Evolutionary conservation across 1,139 yeast species (phyloP).

Genomic region (Hyphopichia pseudoburtonii): DNA sequence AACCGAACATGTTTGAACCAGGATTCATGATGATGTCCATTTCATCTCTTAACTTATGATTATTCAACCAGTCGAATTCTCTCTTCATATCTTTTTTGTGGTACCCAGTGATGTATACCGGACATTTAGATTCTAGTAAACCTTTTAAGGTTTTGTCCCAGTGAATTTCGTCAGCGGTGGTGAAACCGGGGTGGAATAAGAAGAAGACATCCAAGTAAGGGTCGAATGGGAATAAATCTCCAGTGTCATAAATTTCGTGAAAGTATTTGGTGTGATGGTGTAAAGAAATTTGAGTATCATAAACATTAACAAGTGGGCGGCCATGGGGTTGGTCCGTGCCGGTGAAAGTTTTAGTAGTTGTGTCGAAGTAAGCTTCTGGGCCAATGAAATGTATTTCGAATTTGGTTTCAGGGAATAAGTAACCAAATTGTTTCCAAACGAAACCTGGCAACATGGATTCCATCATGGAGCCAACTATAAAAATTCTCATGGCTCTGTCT

Average conservation of each 20-base stretch:
- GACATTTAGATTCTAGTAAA: constrained; percentile 87
- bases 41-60: constrained; percentile 61
- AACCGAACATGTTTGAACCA: constrained; percentile 69
- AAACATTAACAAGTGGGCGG: constrained; percentile 67
- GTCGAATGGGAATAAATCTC: constrained; percentile 96
- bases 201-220: constrained; percentile 92
- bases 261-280: constrained; percentile 88
- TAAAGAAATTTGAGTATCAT: constrained; percentile 73
- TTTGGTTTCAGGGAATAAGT: constrained; percentile 75
- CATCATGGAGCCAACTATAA: constrained; percentile 87
- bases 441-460: constrained; percentile 93
- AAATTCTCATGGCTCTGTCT: constrained; percentile 87
- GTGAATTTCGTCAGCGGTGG: constrained; percentile 76
- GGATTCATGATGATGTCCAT: constrained; percentile 80
- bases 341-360: constrained; percentile 38
- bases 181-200: constrained; percentile 93
- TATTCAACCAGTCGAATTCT: constrained; percentile 73
- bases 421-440: constrained; percentile 93
- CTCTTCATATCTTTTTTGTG: constrained; percentile 69
- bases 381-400: constrained; percentile 92
- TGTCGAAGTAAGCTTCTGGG: constrained; percentile 84
- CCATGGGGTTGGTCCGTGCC: constrained; percentile 42
- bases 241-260: constrained; percentile 85
- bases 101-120: constrained; percentile 87
- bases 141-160: constrained; percentile 88